Conservation (phyloP, 2,329 filamentous ascomycete species). For the Diaporthe sp. region DNA sequence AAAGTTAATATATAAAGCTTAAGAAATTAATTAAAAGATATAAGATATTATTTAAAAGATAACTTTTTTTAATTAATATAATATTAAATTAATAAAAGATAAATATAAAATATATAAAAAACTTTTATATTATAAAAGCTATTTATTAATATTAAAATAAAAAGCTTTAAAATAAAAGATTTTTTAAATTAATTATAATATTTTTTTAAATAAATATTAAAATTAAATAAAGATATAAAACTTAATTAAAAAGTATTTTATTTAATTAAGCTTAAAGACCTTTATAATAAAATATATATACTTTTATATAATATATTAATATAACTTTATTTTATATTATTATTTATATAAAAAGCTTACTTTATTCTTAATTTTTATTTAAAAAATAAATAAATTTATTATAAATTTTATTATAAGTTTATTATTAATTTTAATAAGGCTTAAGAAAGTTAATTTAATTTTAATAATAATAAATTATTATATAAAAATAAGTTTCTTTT, state of each 20-base stretch:
- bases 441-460: not conserved
- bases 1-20: no score
- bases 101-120: no score
- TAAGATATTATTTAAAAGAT: no score
- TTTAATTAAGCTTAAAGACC: not conserved
- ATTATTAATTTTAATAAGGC: not conserved
- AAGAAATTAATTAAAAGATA: no score
- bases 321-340: not conserved
- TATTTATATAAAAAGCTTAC: not conserved
- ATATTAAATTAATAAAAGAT: no score
- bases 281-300: not conserved
- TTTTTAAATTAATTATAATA: not conserved
- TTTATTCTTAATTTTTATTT: not conserved
- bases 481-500: not conserved
- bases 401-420: not conserved
- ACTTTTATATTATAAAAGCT: not conserved
- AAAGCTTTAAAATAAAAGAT: no score
- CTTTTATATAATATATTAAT: slow-evolving; percentile 1
- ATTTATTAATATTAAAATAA: not conserved
- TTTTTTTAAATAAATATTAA: not conserved
- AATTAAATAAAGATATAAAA: not conserved
- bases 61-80: not conserved
- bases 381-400: not conserved
- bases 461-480: not conserved
- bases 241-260: not conserved